A percentile compares a stretch with the other conserved stretches of the same genome.
Conservation (phyloP, 1,284 basidiomycete genomes). For the Wolfiporia cocos region DNA sequence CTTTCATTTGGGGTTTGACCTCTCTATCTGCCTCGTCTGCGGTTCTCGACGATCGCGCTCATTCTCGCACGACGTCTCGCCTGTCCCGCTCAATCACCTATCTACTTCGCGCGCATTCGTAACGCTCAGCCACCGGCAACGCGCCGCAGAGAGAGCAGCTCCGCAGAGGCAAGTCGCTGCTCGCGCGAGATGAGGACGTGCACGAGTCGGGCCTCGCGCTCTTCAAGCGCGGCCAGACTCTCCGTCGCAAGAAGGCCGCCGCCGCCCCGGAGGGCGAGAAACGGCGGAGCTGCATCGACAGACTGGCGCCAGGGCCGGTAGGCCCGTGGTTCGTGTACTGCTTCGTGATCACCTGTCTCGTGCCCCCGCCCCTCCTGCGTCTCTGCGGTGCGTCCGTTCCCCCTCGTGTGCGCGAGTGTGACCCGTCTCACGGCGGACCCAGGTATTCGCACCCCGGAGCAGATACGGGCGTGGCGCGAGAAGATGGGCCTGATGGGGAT, state of each 20-base stretch:
- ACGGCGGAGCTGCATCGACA: constrained; percentile 55
- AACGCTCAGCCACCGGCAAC: constrained; percentile 71
- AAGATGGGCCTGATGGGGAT: constrained; percentile 93
- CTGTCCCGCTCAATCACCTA: not conserved
- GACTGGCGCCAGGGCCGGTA: constrained; percentile 81
- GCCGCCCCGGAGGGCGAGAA: constrained; percentile 30
- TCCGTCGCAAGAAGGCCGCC: constrained; percentile 59
- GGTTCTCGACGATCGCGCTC: not conserved
- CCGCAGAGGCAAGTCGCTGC: constrained; percentile 81
- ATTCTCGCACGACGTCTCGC: not conserved
- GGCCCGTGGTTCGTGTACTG: constrained; percentile 97
- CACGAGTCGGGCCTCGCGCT: constrained; percentile 84
- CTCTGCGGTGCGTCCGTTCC: constrained; percentile 50
- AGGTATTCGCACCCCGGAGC: constrained; percentile 90
- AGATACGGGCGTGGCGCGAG: constrained; percentile 95
- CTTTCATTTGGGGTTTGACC: not conserved
- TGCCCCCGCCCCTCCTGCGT: constrained; percentile 70
- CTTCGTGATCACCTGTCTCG: constrained; percentile 78
- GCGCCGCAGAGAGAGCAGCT: constrained; percentile 60
- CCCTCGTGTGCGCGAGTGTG: constrained; percentile 10
- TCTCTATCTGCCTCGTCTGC: not conserved
- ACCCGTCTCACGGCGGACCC: too few species aligned
- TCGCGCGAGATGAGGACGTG: constrained; percentile 82
- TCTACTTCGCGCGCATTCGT: not conserved
- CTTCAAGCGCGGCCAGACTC: constrained; percentile 78